Percentiles rank a stretch among this genome's conserved stretches.
Conservation (phyloP, 2,329 filamentous ascomycete genomes). For the Venturia pyrina region DNA sequence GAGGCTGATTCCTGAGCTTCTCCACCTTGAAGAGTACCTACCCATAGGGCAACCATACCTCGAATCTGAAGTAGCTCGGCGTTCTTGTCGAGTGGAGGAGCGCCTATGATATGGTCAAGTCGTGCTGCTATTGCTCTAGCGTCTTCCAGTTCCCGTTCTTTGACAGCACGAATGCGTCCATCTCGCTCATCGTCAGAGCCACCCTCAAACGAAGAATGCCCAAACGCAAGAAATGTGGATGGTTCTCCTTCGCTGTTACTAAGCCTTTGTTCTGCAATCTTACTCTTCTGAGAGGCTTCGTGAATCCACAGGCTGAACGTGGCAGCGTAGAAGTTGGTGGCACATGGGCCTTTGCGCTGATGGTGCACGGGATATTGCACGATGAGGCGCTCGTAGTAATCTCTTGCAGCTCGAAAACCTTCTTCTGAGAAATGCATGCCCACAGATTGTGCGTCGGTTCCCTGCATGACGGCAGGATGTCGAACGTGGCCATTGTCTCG, state of each 20-base stretch:
- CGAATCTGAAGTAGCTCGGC: conserved; percentile 58
- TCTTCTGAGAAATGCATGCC: conserved; percentile 22
- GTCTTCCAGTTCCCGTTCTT: conserved; percentile 29
- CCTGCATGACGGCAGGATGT: conserved; percentile 17
- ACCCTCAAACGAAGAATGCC: conserved; percentile 15
- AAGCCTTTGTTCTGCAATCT: not conserved
- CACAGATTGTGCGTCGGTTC: not conserved
- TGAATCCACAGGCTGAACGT: conserved; percentile 77
- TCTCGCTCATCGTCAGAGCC: conserved; percentile 11
- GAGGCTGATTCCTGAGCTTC: not conserved
- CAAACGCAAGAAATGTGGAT: conserved; percentile 13
- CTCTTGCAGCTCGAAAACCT: conserved; percentile 48
- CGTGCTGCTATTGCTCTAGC: conserved; percentile 55
- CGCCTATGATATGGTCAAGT: conserved; percentile 62
- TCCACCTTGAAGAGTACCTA: conserved; percentile 51
- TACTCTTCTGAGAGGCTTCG: conserved; percentile 41
- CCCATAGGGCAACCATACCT: conserved; percentile 65
- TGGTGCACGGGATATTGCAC: conserved; percentile 46
- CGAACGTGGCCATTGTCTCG: conserved; percentile 16
- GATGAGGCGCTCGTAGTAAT: conserved; percentile 71
- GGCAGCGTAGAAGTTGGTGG: conserved; percentile 64
- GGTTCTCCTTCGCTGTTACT: not conserved
- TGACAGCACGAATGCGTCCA: conserved; percentile 6
- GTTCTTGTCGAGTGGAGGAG: conserved; percentile 60
- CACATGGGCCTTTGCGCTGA: conserved; percentile 53